Conservation (phyloP, 2,329 filamentous ascomycete genomes). For the Moelleriella libera region DNA sequence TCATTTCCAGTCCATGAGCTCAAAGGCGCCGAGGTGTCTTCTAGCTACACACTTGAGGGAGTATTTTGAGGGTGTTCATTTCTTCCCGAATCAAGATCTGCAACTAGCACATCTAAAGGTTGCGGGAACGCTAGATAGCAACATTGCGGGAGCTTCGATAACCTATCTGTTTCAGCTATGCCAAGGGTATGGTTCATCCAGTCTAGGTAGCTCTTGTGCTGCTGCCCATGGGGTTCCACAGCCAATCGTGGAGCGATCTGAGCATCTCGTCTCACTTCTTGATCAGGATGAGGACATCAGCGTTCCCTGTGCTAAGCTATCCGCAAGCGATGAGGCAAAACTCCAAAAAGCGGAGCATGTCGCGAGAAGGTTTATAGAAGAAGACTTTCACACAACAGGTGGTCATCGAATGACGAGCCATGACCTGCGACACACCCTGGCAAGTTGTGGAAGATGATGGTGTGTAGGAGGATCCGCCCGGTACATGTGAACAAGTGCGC, state of each 20-base stretch:
- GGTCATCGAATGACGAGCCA: neutral
- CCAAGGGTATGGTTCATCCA: slow-evolving; percentile 57
- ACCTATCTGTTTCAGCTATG: slow-evolving; percentile 61
- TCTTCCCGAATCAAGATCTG: slow-evolving; percentile 35
- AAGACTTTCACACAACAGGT: slow-evolving; percentile 6
- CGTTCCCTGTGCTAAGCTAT: slow-evolving; percentile 54
- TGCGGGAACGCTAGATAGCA: slow-evolving; percentile 34
- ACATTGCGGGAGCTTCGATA: slow-evolving; percentile 44
- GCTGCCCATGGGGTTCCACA: slow-evolving; percentile 70
- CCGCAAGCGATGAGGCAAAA: slow-evolving; percentile 45
- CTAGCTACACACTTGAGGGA: slow-evolving; percentile 55
- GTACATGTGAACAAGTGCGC: too few species aligned
- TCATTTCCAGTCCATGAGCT: slow-evolving; percentile 34
- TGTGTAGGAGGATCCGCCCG: too few species aligned
- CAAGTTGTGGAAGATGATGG: neutral
- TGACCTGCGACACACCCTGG: neutral
- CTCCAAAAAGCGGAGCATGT: slow-evolving; percentile 53
- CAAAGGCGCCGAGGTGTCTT: slow-evolving; percentile 39
- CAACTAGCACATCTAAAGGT: slow-evolving; percentile 61
- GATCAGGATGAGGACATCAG: slow-evolving; percentile 64
- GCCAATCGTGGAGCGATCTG: slow-evolving; percentile 60
- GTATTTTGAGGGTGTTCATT: slow-evolving; percentile 51
- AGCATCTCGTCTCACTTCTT: slow-evolving; percentile 54
- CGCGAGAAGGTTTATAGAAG: slow-evolving; percentile 42
- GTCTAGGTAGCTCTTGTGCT: slow-evolving; percentile 78